phyloP scores from a whole-genome alignment of 176 grass and related monocot species.

The Typha latifolia region DNA sequence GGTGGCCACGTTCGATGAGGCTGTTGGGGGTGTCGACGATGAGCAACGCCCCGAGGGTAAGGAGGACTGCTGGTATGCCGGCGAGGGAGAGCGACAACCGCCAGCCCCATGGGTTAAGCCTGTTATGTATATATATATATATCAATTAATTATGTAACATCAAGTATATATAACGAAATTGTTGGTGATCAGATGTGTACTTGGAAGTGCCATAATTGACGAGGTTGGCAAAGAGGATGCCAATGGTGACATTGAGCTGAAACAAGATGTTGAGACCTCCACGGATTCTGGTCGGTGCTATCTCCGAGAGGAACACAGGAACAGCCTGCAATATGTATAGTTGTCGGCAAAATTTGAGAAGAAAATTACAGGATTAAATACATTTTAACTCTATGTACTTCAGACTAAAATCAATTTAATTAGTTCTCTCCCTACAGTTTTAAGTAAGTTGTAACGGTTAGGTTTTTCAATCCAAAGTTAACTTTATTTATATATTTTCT shows the following conservation, averaged over 20 bases:
- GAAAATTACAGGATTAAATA: too few species aligned
- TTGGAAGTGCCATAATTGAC: constrained; percentile 3
- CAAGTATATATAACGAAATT: too few species aligned
- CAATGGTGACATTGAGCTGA: constrained; percentile 20
- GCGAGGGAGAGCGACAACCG: constrained; percentile 33
- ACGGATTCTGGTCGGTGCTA: constrained; percentile 15
- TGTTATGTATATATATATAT: too few species aligned
- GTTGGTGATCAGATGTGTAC: not conserved
- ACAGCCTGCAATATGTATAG: not conserved
- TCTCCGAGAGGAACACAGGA: constrained; percentile 13
- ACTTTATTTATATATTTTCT: too few species aligned
- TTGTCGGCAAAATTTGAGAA: too few species aligned
- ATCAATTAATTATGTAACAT: too few species aligned
- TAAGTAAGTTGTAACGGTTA: too few species aligned
- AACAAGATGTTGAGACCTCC: constrained; percentile 22
- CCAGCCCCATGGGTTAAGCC: constrained; percentile 22
- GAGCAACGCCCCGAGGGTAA: constrained; percentile 18
- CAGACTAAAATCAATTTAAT: too few species aligned
- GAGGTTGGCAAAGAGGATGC: constrained; percentile 18
- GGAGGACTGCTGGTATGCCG: constrained; percentile 20
- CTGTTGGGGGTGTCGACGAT: constrained; percentile 43
- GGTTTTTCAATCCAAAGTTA: too few species aligned
- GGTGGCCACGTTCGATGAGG: constrained; percentile 26
- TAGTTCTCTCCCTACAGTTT: too few species aligned
- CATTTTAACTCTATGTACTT: too few species aligned